Base-by-base conservation (phyloP, 768 basidiomycete genomes). In the Serpula lacrymans region DNA sequence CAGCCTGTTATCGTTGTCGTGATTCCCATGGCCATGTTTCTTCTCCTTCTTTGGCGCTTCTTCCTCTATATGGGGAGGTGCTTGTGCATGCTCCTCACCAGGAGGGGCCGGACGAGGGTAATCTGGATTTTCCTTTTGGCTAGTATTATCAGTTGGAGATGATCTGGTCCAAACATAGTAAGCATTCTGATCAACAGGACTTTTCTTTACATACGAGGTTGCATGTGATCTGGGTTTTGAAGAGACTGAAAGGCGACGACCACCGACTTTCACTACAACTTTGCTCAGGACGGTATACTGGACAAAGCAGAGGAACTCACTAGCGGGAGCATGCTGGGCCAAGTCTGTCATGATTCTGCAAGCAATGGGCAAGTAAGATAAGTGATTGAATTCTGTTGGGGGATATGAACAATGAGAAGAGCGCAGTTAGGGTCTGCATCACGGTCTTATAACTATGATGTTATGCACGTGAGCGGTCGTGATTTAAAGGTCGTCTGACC, bases 41-140 rank as follows among this genome's bases (percentile, higher is more conserved):
- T 72, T 75, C 48, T 78, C 72, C 52, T 72, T 76, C 57, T 69
- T 72, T 8, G 60, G 68, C 3, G 56, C 43, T 32, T 71, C 71
- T 44, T 79, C 74, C 37, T 77, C 70, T 34, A 70, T 64, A 27
- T 67, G 67, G 1, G 61, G 67, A 24, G 62, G 68, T 6, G 54
- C 50, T 11, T 65, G 60, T 10, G 36, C 16, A 10, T 52, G 54
- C 1, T 63, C 63, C 1, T 59, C 59, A 18, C 56, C 58, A 5
- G 68, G 67, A 29, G 61, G 34, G n/a, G 67, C 65, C 10, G 78
- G 80, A 21, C 80, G 68, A 7, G 80, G 80, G 46, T 82, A 81
- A 53, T 75, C 71, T 14, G 57, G 43, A 17, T 52, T 42, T 28
- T 59, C 67, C 13, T 57, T n/a, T 38, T 47, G 37, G 41, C 44